Evolutionary conservation across 108 stramenopile species (phyloP).

Genomic region (Mayamaea pseudoterrestris): DNA sequence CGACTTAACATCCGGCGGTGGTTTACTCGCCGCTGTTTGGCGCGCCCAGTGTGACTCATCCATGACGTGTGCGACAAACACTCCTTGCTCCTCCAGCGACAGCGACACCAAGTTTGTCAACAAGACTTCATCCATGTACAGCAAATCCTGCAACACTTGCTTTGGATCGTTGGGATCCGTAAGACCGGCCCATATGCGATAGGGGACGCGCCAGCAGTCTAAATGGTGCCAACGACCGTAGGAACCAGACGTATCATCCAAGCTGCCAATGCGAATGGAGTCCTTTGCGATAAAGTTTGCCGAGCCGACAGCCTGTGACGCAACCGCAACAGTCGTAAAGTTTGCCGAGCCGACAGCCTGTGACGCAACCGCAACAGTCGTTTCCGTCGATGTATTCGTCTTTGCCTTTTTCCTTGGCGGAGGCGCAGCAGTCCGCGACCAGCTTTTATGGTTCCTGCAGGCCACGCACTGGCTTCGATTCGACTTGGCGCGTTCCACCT

Average conservation of each 20-base stretch:
- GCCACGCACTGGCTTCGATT: constrained; percentile 21
- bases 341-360: not conserved
- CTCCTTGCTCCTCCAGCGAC: constrained; percentile 10
- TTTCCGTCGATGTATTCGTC: too few species aligned
- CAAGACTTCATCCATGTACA: constrained; percentile 26
- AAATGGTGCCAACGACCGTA: constrained; percentile 41
- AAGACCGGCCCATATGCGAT: constrained; percentile 16
- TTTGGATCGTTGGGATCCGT: constrained; percentile 13
- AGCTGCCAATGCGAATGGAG: constrained; percentile 21
- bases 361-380: constrained; percentile 4
- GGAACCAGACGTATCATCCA: constrained; percentile 20
- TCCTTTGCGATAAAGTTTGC: constrained; percentile 8
- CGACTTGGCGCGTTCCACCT: constrained; percentile 29
- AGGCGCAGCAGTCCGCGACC: constrained; percentile 2
- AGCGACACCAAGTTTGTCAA: constrained; percentile 26
- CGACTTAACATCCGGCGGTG: too few species aligned
- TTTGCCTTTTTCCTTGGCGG: constrained; percentile 1
- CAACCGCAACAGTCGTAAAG: constrained; percentile 1
- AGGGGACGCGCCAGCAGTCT: constrained; percentile 24
- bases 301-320: not conserved
- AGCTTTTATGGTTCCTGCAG: not conserved
- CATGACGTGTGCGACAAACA: constrained; percentile 20
- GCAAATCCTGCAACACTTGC: constrained; percentile 16
- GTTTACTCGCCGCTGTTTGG: too few species aligned
- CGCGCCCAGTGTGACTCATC: constrained; percentile 30